Evolutionary conservation across 2,329 filamentous ascomycete genomes (phyloP).

Genomic region (Penicillium brasilianum): DNA sequence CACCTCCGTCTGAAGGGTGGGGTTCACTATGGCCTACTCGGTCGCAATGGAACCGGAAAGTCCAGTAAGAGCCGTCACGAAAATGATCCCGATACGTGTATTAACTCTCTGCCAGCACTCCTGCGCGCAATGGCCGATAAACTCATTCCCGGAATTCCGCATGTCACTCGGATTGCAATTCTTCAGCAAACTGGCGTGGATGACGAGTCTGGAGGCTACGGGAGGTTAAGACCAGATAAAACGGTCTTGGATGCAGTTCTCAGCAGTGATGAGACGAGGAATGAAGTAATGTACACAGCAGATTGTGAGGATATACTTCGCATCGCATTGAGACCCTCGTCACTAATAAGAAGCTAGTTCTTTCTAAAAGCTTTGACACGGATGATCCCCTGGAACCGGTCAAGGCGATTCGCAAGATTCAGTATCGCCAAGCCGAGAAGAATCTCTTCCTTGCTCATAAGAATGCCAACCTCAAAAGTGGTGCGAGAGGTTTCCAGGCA

Average conservation of each 20-base stretch:
- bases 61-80: slow-evolving; percentile 61
- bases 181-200: slow-evolving; percentile 67
- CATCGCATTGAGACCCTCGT: not conserved
- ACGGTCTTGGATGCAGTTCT: slow-evolving; percentile 72
- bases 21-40: slow-evolving; percentile 76
- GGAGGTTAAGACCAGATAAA: slow-evolving; percentile 33
- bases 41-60: slow-evolving; percentile 82
- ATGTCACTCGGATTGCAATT: slow-evolving; percentile 68
- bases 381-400: slow-evolving; percentile 64
- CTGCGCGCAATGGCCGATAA: slow-evolving; percentile 77
- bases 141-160: slow-evolving; percentile 75
- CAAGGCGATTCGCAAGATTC: slow-evolving; percentile 64
- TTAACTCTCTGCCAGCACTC: slow-evolving; percentile 57
- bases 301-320: slow-evolving; percentile 50
- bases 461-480: slow-evolving; percentile 74
- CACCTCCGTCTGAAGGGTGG: slow-evolving; percentile 74
- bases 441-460: slow-evolving; percentile 73
- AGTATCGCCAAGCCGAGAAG: slow-evolving; percentile 65
- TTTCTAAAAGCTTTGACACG: slow-evolving; percentile 65
- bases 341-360: slow-evolving; percentile 42
- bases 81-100: too few species aligned
- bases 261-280: slow-evolving; percentile 53
- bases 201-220: slow-evolving; percentile 19
- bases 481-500: slow-evolving; percentile 74
- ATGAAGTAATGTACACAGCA: slow-evolving; percentile 65